These are phyloP conservation scores for Castanea crenata DNA, from an alignment of 306 rosid genomes.

Conservation along the genomic window DNA sequence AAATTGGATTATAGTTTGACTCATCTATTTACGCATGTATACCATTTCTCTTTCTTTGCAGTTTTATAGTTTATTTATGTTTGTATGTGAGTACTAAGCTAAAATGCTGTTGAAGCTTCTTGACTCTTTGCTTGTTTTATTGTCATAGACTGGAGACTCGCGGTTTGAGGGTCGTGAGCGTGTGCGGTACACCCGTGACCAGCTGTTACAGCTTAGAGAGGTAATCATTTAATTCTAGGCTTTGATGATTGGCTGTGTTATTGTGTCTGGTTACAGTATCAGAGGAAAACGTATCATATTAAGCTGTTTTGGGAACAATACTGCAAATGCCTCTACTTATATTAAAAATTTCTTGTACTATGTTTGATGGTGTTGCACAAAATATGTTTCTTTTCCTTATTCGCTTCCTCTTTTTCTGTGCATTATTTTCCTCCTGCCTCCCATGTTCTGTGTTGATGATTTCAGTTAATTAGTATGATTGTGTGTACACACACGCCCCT, in stretches of 20 bases:
- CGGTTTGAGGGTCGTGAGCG: conserved; percentile 85
- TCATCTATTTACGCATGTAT: neutral
- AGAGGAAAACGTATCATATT: too few species aligned
- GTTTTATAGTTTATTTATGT: conserved; percentile 3
- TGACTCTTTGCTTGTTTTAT: conserved; percentile 6
- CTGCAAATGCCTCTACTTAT: too few species aligned
- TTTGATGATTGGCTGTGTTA: neutral
- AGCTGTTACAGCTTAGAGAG: conserved; percentile 72
- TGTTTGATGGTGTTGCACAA: neutral
- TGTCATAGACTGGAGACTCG: conserved; percentile 72
- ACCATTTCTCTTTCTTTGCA: neutral
- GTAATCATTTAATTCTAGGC: conserved; percentile 33
- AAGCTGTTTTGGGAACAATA: too few species aligned
- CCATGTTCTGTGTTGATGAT: neutral
- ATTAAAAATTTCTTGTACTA: too few species aligned
- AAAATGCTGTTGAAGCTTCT: neutral
- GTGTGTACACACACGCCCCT: too few species aligned
- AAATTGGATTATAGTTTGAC: neutral
- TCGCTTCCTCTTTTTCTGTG: neutral
- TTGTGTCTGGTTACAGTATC: neutral
- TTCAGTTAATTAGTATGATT: neutral
- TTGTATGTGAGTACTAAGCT: conserved; percentile 14
- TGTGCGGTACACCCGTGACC: conserved; percentile 70
- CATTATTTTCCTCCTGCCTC: neutral
- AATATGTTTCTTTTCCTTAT: neutral